A percentile compares a stretch with the other conserved stretches of the same genome.
Conservation (phyloP, 2,329 filamentous ascomycete species). For the Colletotrichum tanaceti region DNA sequence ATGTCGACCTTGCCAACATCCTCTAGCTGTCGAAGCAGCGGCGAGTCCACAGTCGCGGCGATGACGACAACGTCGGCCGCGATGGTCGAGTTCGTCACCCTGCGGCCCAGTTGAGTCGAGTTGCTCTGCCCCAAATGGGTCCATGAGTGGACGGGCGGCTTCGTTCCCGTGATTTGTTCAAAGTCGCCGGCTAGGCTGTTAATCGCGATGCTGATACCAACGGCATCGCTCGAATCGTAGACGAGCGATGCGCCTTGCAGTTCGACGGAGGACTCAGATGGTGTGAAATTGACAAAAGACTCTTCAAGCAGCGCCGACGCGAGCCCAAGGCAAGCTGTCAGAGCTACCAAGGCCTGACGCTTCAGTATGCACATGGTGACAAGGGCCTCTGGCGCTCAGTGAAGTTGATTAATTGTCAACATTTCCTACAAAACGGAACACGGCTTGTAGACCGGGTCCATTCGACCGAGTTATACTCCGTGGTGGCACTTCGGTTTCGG, state of each 20-base stretch:
- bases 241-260: constrained; percentile 12
- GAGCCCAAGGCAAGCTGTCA: neutral
- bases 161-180: constrained; percentile 29
- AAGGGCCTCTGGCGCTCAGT: neutral
- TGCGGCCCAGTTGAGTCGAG: neutral
- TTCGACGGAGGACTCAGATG: constrained; percentile 17
- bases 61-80: constrained; percentile 15
- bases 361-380: too few relatives aligned
- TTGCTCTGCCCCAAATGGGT: neutral
- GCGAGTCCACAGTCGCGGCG: constrained; percentile 39
- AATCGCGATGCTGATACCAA: constrained; percentile 31
- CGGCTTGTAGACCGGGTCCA: too few relatives aligned
- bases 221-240: constrained; percentile 12
- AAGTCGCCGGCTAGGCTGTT: constrained; percentile 22
- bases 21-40: constrained; percentile 40
- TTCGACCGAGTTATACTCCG: too few relatives aligned
- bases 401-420: neutral
- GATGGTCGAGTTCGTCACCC: neutral
- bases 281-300: constrained; percentile 1
- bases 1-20: constrained; percentile 42
- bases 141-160: constrained; percentile 25
- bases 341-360: neutral
- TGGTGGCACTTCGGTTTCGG: too few relatives aligned
- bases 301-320: constrained; percentile 12
- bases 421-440: too few relatives aligned